Conservation (phyloP, 106 monocot genomes). For the Chionographis japonica region DNA sequence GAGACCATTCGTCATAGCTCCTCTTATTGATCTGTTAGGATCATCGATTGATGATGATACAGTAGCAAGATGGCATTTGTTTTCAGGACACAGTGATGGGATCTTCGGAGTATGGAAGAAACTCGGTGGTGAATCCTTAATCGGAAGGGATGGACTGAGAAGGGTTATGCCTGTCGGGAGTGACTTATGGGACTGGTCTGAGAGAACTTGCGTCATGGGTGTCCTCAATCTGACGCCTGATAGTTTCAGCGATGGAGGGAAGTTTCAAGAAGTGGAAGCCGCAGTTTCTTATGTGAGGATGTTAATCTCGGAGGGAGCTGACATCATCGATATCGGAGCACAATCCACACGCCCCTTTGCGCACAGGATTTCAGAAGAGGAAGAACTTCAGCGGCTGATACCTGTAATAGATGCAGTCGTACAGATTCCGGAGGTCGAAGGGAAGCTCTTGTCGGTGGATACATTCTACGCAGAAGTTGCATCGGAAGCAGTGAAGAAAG, state of each 20-base stretch:
- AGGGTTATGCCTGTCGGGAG: conserved; percentile 70
- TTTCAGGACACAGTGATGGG: conserved; percentile 38
- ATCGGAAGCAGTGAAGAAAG: conserved; percentile 63
- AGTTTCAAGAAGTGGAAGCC: conserved; percentile 45
- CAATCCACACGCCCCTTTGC: conserved; percentile 88
- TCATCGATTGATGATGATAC: conserved; percentile 37
- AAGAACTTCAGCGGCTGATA: conserved; percentile 73
- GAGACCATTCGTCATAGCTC: conserved; percentile 89
- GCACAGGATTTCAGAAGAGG: conserved; percentile 38
- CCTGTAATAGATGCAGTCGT: conserved; percentile 69
- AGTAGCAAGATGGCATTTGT: conserved; percentile 75
- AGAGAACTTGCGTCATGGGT: conserved; percentile 85
- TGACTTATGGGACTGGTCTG: conserved; percentile 61
- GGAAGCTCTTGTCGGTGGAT: conserved; percentile 75
- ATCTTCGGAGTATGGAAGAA: conserved; percentile 68
- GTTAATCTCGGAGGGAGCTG: conserved; percentile 78
- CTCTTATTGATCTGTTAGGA: conserved; percentile 82
- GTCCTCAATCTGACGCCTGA: conserved; percentile 88
- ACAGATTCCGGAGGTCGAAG: conserved; percentile 65
- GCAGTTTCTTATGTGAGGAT: conserved; percentile 58
- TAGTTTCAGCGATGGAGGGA: conserved; percentile 95
- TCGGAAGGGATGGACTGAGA: conserved; percentile 52
- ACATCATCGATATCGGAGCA: conserved; percentile 89
- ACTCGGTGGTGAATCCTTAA: conserved; percentile 67
- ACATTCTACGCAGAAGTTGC: conserved; percentile 90